Conservation (phyloP, 164 flowering plant genomes). For the Magnolia officinalis region DNA sequence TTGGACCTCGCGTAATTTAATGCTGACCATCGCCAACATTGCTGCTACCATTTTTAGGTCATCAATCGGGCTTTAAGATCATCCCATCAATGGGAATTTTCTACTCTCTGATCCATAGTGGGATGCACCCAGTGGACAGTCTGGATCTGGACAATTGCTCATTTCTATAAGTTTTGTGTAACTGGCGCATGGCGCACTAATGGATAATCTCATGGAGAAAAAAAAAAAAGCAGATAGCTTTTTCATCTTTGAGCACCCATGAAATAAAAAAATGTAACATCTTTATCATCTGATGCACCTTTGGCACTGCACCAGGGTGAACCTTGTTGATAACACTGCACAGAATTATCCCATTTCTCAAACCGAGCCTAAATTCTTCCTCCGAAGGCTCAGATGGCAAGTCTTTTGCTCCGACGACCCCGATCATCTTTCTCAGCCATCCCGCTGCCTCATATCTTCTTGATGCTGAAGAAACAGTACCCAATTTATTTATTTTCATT, state of each 20-base stretch:
- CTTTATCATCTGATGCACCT: conserved; percentile 35
- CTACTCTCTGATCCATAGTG: neutral
- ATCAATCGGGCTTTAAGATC: neutral
- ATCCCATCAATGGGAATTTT: neutral
- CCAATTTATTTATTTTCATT: neutral
- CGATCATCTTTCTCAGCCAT: conserved; percentile 80
- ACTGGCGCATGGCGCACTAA: neutral
- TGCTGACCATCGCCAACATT: neutral
- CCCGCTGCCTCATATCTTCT: conserved; percentile 81
- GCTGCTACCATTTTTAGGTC: neutral
- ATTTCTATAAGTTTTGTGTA: too few relatives aligned
- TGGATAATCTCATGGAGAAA: too few relatives aligned
- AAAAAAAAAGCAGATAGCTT: too few relatives aligned
- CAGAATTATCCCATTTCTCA: conserved; percentile 81
- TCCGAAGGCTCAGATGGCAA: conserved; percentile 90
- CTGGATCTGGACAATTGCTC: neutral
- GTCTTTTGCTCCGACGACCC: conserved; percentile 74
- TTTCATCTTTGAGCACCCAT: too few relatives aligned
- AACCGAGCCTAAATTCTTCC: conserved; percentile 74
- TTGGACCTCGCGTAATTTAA: neutral
- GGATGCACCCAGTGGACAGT: neutral
- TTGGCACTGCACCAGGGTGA: conserved; percentile 82
- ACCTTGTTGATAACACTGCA: conserved; percentile 78
- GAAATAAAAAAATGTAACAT: too few relatives aligned
- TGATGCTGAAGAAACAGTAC: conserved; percentile 36